Conservation (phyloP, 2,329 filamentous ascomycete species). For the Mariannaea elegans region DNA sequence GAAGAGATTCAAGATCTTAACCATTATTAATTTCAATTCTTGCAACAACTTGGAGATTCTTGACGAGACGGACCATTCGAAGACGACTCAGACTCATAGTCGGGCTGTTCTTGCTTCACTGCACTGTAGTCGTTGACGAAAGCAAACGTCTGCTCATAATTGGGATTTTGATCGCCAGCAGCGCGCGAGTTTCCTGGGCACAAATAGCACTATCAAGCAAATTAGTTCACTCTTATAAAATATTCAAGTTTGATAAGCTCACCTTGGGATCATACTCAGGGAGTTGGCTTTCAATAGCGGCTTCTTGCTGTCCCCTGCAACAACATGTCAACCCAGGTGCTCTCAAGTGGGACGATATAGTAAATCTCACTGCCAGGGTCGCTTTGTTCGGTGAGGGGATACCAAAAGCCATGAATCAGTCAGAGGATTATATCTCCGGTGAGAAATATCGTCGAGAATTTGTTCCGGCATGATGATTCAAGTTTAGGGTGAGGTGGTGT, state of each 20-base stretch:
- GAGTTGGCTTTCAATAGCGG: slow-evolving; percentile 70
- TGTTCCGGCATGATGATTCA: slow-evolving; percentile 70
- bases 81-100: slow-evolving; percentile 65
- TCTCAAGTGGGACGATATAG: neutral
- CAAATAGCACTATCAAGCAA: slow-evolving; percentile 77
- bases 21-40: neutral
- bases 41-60: neutral
- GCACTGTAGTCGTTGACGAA: slow-evolving; percentile 99
- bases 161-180: slow-evolving; percentile 84
- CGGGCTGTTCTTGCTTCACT: slow-evolving; percentile 90
- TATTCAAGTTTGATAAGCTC: slow-evolving; percentile 37
- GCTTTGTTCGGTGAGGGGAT: slow-evolving; percentile 94
- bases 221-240: slow-evolving; percentile 14
- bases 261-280: slow-evolving; percentile 84
- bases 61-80: slow-evolving; percentile 44
- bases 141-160: slow-evolving; percentile 87
- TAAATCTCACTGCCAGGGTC: slow-evolving; percentile 90
- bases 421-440: slow-evolving; percentile 91
- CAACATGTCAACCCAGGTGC: slow-evolving; percentile 16
- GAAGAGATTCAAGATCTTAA: slow-evolving; percentile 75
- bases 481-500: slow-evolving; percentile 24
- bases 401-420: slow-evolving; percentile 92
- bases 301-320: slow-evolving; percentile 80
- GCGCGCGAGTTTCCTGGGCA: slow-evolving; percentile 92
- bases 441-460: slow-evolving; percentile 94